Evolutionary conservation across 805 yeast species (phyloP).

Genomic region (Debaryomyces prosopidis): DNA sequence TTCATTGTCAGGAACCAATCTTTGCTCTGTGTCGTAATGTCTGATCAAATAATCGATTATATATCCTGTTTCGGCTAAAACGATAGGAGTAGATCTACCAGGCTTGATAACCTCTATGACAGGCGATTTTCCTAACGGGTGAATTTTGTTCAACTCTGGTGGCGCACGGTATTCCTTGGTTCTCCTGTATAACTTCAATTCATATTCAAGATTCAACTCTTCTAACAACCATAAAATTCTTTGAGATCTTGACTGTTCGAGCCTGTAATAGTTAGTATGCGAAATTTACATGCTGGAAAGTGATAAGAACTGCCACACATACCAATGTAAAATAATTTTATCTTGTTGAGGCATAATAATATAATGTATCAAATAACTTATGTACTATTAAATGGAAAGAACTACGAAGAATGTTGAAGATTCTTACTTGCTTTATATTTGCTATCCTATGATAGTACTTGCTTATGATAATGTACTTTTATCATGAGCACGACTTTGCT

Average conservation of each 20-base stretch:
- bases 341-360: constrained; percentile 3
- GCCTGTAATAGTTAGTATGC: constrained; percentile 15
- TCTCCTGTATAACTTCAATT: constrained; percentile 30
- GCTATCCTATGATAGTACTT: no score
- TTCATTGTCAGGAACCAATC: constrained; percentile 36
- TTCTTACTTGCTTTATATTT: no score
- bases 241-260: constrained; percentile 34
- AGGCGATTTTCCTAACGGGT: constrained; percentile 40
- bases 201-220: constrained; percentile 32
- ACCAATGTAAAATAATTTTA: constrained; percentile 24
- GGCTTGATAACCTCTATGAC: constrained; percentile 27
- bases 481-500: not conserved
- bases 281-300: no score
- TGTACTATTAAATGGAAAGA: no score
- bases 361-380: no score
- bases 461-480: not conserved
- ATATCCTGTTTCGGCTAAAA: constrained; percentile 60
- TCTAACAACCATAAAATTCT: constrained; percentile 41
- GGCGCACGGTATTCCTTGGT: constrained; percentile 31
- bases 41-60: constrained; percentile 53
- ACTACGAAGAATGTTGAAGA: no score
- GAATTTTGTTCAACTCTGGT: constrained; percentile 25
- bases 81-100: constrained; percentile 14
- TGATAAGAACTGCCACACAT: constrained; percentile 8
- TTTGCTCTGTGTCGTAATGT: constrained; percentile 46